Conservation (phyloP, 2,329 filamentous ascomycete genomes). For the Phialophora chinensis region DNA sequence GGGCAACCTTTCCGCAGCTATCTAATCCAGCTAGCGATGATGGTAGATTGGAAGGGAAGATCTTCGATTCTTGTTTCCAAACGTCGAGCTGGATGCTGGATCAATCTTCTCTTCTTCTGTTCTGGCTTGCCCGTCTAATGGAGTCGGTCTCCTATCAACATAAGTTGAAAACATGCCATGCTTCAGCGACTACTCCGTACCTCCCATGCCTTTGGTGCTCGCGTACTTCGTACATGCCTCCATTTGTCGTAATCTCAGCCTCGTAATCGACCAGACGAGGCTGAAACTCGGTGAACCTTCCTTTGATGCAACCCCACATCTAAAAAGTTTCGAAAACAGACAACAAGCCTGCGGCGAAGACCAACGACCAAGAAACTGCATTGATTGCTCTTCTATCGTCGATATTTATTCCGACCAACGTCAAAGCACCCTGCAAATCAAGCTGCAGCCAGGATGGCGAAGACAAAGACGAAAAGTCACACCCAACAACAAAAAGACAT, state of each 20-base stretch:
- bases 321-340: background rate
- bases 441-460: slow-evolving; percentile 25
- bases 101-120: too few species aligned
- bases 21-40: too few species aligned
- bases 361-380: background rate
- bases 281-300: background rate
- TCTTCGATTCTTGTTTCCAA: too few species aligned
- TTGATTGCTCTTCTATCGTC: background rate
- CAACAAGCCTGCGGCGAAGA: background rate
- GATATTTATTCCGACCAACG: background rate
- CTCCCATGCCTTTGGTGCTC: too few species aligned
- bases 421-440: background rate
- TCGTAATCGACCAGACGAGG: background rate
- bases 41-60: too few species aligned
- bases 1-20: too few species aligned
- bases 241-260: background rate
- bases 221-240: too few species aligned
- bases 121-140: too few species aligned
- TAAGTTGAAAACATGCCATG: too few species aligned
- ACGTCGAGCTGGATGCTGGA: too few species aligned
- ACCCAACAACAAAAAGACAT: slow-evolving; percentile 29
- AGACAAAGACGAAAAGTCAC: slow-evolving; percentile 30
- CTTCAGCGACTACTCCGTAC: too few species aligned
- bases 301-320: background rate
- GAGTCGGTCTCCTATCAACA: too few species aligned